Conservation (phyloP, 2,329 filamentous ascomycete species). For the Neodidymelliopsis sp. region DNA sequence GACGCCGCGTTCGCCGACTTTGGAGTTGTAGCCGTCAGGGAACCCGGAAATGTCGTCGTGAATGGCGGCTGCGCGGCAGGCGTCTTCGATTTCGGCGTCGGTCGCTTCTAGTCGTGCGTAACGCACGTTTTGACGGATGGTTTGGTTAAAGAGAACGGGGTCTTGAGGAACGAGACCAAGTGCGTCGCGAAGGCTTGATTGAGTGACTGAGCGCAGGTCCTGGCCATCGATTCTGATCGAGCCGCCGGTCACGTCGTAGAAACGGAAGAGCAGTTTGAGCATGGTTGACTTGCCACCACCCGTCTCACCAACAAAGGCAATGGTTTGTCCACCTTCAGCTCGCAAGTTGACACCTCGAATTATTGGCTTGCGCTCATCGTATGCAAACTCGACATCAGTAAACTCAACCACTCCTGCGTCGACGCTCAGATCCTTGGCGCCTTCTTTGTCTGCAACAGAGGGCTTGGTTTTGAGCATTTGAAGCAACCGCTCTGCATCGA, state of each 20-base stretch:
- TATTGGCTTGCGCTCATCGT: slow-evolving; percentile 61
- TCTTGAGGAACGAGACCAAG: slow-evolving; percentile 72
- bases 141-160: slow-evolving; percentile 69
- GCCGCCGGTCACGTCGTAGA: slow-evolving; percentile 65
- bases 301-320: slow-evolving; percentile 69
- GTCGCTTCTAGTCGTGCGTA: slow-evolving; percentile 69
- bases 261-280: slow-evolving; percentile 66
- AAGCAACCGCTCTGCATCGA: slow-evolving; percentile 70
- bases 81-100: slow-evolving; percentile 66
- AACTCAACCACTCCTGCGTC: slow-evolving; percentile 61
- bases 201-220: slow-evolving; percentile 65
- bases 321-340: slow-evolving; percentile 61
- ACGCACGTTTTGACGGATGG: slow-evolving; percentile 69
- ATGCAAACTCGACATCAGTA: slow-evolving; percentile 63
- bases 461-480: slow-evolving; percentile 66
- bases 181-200: slow-evolving; percentile 64
- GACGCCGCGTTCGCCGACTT: slow-evolving; percentile 52
- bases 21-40: slow-evolving; percentile 52
- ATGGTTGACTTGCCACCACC: slow-evolving; percentile 70
- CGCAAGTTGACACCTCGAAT: slow-evolving; percentile 60
- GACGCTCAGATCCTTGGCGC: slow-evolving; percentile 52
- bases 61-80: slow-evolving; percentile 67
- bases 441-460: slow-evolving; percentile 56
- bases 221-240: slow-evolving; percentile 65
- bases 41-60: slow-evolving; percentile 70